These are phyloP conservation scores for Mortierella polycephala DNA, from an alignment of 371 early-diverging fungal genomes.

Conservation along the genomic window DNA sequence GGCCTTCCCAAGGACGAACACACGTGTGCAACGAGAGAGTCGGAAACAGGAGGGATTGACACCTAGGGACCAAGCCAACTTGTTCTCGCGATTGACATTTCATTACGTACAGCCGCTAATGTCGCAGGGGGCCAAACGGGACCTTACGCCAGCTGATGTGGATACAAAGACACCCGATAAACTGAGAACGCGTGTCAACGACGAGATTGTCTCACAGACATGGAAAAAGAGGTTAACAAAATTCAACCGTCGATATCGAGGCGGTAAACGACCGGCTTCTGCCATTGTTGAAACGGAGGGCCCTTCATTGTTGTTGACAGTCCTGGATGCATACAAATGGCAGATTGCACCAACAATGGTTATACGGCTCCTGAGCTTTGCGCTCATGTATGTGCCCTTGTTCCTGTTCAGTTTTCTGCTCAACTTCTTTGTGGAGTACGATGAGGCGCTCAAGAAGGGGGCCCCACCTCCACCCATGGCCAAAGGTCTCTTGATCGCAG, in stretches of 20 bases:
- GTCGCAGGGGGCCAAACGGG: conserved; percentile 27
- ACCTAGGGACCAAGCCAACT: conserved; percentile 37
- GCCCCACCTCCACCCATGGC: conserved; percentile 21
- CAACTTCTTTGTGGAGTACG: conserved; percentile 36
- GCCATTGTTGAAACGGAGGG: background rate
- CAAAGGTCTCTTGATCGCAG: conserved; percentile 25
- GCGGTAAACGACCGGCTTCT: background rate
- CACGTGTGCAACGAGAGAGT: conserved; percentile 38
- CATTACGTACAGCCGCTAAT: conserved; percentile 30
- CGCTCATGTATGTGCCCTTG: conserved; percentile 25
- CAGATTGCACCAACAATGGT: conserved; percentile 15
- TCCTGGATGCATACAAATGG: conserved; percentile 24
- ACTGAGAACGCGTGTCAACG: conserved; percentile 18
- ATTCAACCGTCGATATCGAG: conserved; percentile 9
- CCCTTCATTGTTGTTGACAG: conserved; percentile 28
- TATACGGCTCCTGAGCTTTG: conserved; percentile 24
- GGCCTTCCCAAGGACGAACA: conserved; percentile 23
- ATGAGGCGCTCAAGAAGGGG: conserved; percentile 36
- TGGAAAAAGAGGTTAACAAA: conserved; percentile 21
- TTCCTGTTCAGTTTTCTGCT: conserved; percentile 30
- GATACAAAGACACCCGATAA: conserved; percentile 14
- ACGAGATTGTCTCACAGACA: conserved; percentile 18
- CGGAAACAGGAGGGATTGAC: conserved; percentile 25
- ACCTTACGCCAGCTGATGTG: conserved; percentile 22
- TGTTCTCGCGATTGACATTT: conserved; percentile 37